Evolutionary conservation across 2,329 filamentous ascomycete genomes (phyloP).

Genomic region (Ustulina deusta): DNA sequence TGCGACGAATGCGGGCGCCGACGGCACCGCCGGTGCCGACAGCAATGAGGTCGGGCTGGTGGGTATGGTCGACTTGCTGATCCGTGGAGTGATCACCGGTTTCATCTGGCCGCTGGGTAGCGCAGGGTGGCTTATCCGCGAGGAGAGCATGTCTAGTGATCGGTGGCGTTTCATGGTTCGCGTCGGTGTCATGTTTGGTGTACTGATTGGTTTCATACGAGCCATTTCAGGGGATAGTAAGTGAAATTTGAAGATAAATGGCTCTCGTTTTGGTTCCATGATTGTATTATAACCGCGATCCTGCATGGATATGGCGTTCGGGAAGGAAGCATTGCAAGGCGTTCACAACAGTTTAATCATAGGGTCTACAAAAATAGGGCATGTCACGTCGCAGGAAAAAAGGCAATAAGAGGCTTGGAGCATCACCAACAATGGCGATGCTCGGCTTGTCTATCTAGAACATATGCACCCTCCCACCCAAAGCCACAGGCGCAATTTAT

Average conservation of each 20-base stretch:
- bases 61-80: slow-evolving; percentile 82
- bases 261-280: not conserved
- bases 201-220: slow-evolving; percentile 54
- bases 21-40: slow-evolving; percentile 50
- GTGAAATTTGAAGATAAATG: slow-evolving; percentile 29
- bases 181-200: slow-evolving; percentile 78
- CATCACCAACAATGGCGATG: slow-evolving; percentile 46
- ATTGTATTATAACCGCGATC: slow-evolving; percentile 19
- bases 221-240: slow-evolving; percentile 51
- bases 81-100: slow-evolving; percentile 88
- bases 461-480: not conserved
- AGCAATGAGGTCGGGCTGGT: slow-evolving; percentile 61
- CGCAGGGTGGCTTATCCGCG: slow-evolving; percentile 84
- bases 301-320: slow-evolving; percentile 37
- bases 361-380: slow-evolving; percentile 11
- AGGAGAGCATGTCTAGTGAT: slow-evolving; percentile 88
- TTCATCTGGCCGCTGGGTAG: slow-evolving; percentile 96
- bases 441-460: slow-evolving; percentile 48
- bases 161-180: slow-evolving; percentile 88
- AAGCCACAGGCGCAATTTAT: slow-evolving; percentile 7
- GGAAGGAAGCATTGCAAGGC: slow-evolving; percentile 31
- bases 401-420: slow-evolving; percentile 43
- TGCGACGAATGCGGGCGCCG: slow-evolving; percentile 49
- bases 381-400: slow-evolving; percentile 24
- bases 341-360: slow-evolving; percentile 17